Evolutionary conservation across 2,329 filamentous ascomycete genomes (phyloP), one percentile per base, ranked within the genome.

Genomic region (Curvularia spicifera): DNA sequence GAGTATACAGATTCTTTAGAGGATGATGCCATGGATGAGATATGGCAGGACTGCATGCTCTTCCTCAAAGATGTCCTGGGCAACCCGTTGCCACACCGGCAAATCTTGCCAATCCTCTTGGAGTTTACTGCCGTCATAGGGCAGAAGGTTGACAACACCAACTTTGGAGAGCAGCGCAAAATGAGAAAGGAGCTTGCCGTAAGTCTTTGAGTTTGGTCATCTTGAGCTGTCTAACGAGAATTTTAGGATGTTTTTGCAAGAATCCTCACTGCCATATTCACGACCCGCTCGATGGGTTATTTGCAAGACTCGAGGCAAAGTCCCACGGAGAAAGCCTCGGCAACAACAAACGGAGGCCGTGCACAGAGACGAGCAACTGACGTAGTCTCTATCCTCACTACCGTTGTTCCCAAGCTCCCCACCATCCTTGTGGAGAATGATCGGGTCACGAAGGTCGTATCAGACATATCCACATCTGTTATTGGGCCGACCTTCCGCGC

Each of bases 11-110:
- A 86, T 29, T 95, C 93, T 0, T 82, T 98, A 12, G 95, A 99
- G 71, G 95, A 99, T 70, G 95, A 99, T 79, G 91, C 95, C 15
- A 94, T 97, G 85, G 95, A 99, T 70, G 95, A 99, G 77, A 97
- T 99, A 48, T 99, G 95, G 95, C 84, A 88, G 40, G 94, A 99
- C 73, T 99, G 94, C 75, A 92, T 93, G 70, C 86, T 89, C 0
- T 99, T 99, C 76, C 78, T 98, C 59, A 90, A 88, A 63, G 96
- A 99, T 73, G 85, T 99, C 28, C 83, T 99, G 28, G 88, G 89
- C 24, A 99, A 99, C 71, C 96, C 95, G 1, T 92, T 99, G 70
- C 95, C 95, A 2, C 94, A 99, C 78, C 85, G 95, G 55, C 93
- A 97, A 72, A 94, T 93, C 7, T 78, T 99, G 39, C 91, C 95